Conservation (phyloP, 805 yeast genomes). For the Saccharomycopsis olivae region DNA sequence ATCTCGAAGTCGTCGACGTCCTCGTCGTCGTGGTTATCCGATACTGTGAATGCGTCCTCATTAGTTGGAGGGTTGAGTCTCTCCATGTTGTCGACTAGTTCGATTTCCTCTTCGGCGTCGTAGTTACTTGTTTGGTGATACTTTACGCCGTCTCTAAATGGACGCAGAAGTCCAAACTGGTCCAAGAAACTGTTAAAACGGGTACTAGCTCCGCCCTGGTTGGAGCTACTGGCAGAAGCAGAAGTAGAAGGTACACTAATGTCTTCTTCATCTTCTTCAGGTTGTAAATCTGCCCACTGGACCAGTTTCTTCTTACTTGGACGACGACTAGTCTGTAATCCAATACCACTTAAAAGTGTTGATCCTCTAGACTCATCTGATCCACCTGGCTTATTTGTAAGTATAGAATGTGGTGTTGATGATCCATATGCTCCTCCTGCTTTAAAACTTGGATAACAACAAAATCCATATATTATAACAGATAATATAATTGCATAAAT, state of each 20-base stretch:
- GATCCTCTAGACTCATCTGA: not conserved
- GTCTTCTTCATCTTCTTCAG: not conserved
- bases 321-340: not conserved
- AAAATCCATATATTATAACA: slow-evolving; percentile 14
- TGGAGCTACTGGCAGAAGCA: not conserved
- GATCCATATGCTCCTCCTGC: not conserved
- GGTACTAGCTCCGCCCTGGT: not conserved
- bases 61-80: not conserved
- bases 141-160: slow-evolving; percentile 1
- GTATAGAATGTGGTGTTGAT: slow-evolving; percentile 13
- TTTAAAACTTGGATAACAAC: slow-evolving; percentile 6
- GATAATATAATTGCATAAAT: slow-evolving; percentile 9
- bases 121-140: slow-evolving; percentile 12
- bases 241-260: not conserved
- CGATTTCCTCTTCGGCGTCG: slow-evolving; percentile 15
- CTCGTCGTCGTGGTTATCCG: not conserved
- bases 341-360: not conserved
- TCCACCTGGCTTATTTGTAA: slow-evolving; percentile 6
- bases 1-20: slow-evolving; percentile 3
- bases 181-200: not conserved
- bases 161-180: slow-evolving; percentile 4
- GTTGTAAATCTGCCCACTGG: slow-evolving; percentile 19
- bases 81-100: slow-evolving; percentile 6
- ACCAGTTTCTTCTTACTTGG: slow-evolving; percentile 15
- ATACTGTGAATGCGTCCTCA: not conserved